Evolutionary conservation across 2,329 filamentous ascomycete species (phyloP), one percentile per base, ranked within the genome.

Genomic region (Neoscytalidium dimidiatum): DNA sequence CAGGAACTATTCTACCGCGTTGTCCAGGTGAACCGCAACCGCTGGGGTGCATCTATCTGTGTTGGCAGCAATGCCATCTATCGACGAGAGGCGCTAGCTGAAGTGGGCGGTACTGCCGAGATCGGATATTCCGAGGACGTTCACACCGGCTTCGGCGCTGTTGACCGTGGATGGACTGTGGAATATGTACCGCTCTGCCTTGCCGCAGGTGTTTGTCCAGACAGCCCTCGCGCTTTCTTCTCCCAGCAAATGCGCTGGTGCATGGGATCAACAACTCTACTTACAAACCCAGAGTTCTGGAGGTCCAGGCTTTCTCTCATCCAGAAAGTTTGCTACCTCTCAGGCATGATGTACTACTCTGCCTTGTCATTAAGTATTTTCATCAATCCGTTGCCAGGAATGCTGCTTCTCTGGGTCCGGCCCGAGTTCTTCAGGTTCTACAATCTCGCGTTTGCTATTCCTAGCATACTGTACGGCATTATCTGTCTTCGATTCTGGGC

Each of bases 171-270:
- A 46, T 81, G 79, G 79, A 79, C 77, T 66, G 74, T 81, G 64
- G 75, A 77, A 66, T 80, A 80, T 65, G 70, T 80, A 4, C 78
- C 78, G 8, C 70, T 80, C 13, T 79, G 77, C 63, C 71, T 80
- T 57, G 79, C 79, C 1, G 79, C 77, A 31, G 79, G 79, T n/a
- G 76, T 80, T 58, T 80, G 79, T 63, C 79, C 79, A 13, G 78
- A 80, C 65, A 80, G 75, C 0, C 79, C 79, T 2, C 72, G 78
- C 4, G 77, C 79, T 0, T 79, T 80, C 65, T 80, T 80, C 67
- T 79, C 76, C 41, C 79, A 80, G 73, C 79, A 81, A 70, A 80
- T 80, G 78, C 74, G 79, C 17, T 81, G 79, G 79, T 78, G 77
- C 11, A 74, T 77, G 60, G 78, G 63, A 11, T 65, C 63, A 17